Evolutionary conservation across 768 basidiomycete species (phyloP), one percentile per base, ranked within the genome.

Genomic region (Leccinum pellstonianum): DNA sequence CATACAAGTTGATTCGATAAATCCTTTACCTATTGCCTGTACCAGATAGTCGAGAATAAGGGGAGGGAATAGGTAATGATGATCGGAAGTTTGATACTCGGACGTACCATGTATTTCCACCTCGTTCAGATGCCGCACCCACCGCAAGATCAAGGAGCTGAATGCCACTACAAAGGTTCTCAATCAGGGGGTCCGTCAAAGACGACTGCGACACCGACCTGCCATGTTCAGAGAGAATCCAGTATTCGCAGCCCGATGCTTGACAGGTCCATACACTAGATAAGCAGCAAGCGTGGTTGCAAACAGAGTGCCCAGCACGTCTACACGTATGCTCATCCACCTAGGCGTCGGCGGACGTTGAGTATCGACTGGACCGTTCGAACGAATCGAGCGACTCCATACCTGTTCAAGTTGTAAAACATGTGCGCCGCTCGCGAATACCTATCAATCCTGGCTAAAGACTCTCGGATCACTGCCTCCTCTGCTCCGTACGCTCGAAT

Each of bases 321-420:
- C 90, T 41, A 92, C 77, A 59, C 81, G 77, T 48, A 80, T 70
- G 55, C 72, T 75, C 47, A 82, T 69, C 83, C 82, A 83, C 54
- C 81, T 78, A 54, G 19, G 48, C 31, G 46, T 35, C 9, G 9
- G 9, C 1, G 3, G 25, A 19, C 1, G 0, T 3, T 56, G 23
- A 56, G 33, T 5, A 14, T 54, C 7, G 5, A 52, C 23, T 4
- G 11, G 17, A 12, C 14, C 19, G 5, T 19, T 53, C 23, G 43
- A 54, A 8, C 0, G n/a, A 54, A 0, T 19, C 11, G 43, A 54
- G 12, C 0, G n/a, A 54, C 0, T 19, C 11, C 29, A 69, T 53
- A 74, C 79, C 81, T 73, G 62, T 82, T 81, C 49, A 82, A 62
- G 58, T 81, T 79, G 62, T 82, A 83, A 74, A 79, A 80, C 3